Percentiles rank a stretch among this genome's conserved stretches.
phyloP scores from a whole-genome alignment of 257 asterid genomes.

The Plantago major region DNA sequence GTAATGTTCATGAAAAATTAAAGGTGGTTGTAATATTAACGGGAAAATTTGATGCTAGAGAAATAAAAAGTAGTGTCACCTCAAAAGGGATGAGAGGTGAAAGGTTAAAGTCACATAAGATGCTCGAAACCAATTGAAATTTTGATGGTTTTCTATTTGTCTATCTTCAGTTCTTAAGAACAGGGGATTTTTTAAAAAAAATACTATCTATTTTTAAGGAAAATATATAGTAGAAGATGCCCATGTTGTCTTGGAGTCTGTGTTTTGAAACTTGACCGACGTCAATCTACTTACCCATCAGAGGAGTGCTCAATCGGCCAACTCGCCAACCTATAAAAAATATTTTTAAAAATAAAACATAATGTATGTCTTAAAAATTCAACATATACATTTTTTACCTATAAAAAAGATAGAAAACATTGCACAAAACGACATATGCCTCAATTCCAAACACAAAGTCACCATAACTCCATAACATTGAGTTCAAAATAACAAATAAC shows the following conservation, averaged over 20 bases:
- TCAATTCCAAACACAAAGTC: too few relatives aligned
- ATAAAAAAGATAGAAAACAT: too few relatives aligned
- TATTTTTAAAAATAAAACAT: too few relatives aligned
- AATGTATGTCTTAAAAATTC: too few relatives aligned
- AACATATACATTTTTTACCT: too few relatives aligned
- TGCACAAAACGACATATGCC: too few relatives aligned
- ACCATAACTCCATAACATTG: too few relatives aligned
- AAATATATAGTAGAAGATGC: slow-evolving; percentile 34
- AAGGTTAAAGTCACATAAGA: slow-evolving; percentile 57
- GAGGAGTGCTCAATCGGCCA: too few relatives aligned
- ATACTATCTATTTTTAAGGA: slow-evolving; percentile 5
- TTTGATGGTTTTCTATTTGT: slow-evolving; percentile 63
- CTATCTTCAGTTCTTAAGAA: slow-evolving; percentile 23
- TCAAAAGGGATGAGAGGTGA: slow-evolving; percentile 56
- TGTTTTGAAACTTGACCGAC: too few relatives aligned
- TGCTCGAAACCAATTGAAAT: slow-evolving; percentile 48
- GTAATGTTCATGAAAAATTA: slow-evolving; percentile 12
- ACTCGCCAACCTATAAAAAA: too few relatives aligned
- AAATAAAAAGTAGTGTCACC: slow-evolving; percentile 25
- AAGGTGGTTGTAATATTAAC: slow-evolving; percentile 5
- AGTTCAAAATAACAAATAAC: too few relatives aligned
- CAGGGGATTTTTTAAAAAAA: background rate
- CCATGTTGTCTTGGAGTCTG: slow-evolving; percentile 67
- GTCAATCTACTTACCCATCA: too few relatives aligned
- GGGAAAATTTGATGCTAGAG: slow-evolving; percentile 14